Evolutionary conservation across 75 land plant species (phyloP).

Genomic region (Selaginella tamariscina): DNA sequence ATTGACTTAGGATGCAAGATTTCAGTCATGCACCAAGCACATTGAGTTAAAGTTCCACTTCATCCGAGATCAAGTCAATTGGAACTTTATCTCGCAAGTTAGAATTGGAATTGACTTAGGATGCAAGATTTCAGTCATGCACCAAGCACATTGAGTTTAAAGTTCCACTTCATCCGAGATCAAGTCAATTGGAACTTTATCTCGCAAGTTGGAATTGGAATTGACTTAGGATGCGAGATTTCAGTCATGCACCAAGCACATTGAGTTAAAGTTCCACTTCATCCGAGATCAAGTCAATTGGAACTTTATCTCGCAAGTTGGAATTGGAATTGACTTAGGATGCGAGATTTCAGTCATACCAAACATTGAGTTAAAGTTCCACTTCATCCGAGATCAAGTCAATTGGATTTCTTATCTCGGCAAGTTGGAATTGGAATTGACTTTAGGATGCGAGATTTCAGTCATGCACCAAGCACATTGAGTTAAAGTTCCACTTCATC

Average conservation of each 20-base stretch:
- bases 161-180: no score
- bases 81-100: background rate
- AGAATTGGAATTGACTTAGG: background rate
- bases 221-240: slow-evolving; percentile 1
- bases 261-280: background rate
- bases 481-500: background rate
- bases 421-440: background rate
- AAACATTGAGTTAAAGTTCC: no score
- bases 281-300: background rate
- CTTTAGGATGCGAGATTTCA: slow-evolving; percentile 1
- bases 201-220: background rate
- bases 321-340: background rate
- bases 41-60: background rate
- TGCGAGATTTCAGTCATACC: background rate
- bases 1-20: background rate
- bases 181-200: no score
- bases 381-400: no score
- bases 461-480: background rate
- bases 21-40: background rate
- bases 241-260: background rate
- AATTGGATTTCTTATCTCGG: no score
- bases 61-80: background rate
- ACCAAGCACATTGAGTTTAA: no score
- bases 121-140: background rate
- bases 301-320: background rate